A percentile compares a stretch with the other conserved stretches of the same genome.
Evolutionary conservation across 176 grass and related monocot species (phyloP).

Genomic region (Zoysia japonica): DNA sequence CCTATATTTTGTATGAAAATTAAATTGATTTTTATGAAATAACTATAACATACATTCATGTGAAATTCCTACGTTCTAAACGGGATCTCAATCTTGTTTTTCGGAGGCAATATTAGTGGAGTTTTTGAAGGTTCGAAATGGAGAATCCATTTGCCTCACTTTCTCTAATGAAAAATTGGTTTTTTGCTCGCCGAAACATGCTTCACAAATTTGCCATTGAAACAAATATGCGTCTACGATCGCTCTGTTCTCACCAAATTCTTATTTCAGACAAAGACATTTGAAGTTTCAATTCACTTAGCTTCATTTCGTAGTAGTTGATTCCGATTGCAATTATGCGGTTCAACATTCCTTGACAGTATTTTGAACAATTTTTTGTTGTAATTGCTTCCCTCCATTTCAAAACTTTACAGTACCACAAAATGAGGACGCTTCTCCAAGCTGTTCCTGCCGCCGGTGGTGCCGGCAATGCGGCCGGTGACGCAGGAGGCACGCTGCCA

Average conservation of each 20-base stretch:
- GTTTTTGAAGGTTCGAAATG: background rate
- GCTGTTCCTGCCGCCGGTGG: background rate
- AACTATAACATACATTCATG: too few relatives aligned
- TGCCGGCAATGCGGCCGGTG: background rate
- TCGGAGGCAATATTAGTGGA: background rate
- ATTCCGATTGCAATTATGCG: background rate
- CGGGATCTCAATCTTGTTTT: background rate
- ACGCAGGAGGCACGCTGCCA: background rate
- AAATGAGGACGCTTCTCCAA: constrained; percentile 51
- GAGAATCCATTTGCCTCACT: background rate
- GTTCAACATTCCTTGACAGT: background rate
- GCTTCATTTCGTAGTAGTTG: background rate
- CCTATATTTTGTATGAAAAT: too few relatives aligned
- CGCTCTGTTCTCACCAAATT: background rate
- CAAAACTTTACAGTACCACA: constrained; percentile 13
- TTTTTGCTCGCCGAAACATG: too few relatives aligned
- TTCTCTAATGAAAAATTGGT: too few relatives aligned
- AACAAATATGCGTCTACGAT: background rate
- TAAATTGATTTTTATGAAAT: too few relatives aligned
- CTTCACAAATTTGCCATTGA: too few relatives aligned
- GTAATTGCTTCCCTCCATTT: constrained; percentile 9
- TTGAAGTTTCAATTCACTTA: background rate
- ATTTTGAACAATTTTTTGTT: background rate
- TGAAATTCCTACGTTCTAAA: too few relatives aligned
- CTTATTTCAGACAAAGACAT: background rate